Evolutionary conservation across 2,329 filamentous ascomycete species (phyloP), one percentile per base, ranked within the genome.

Genomic region (Cadophora sp.): DNA sequence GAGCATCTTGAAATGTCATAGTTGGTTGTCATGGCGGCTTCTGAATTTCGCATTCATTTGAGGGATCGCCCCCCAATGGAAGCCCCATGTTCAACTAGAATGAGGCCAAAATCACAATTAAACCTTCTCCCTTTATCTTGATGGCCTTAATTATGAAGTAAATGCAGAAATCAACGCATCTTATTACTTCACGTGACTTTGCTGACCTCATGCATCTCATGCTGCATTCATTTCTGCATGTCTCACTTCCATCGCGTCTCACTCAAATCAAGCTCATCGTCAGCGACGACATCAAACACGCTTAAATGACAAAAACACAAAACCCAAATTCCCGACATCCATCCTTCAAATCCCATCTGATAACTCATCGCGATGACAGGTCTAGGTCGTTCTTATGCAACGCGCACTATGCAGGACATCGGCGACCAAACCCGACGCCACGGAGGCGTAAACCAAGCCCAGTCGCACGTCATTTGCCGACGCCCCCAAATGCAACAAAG

Each of bases 391-490:
- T 4, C 27, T 30, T 6, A 30, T 30, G 27, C 27, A 3, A 30
- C 27, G 3, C 3, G 3, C 24, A n/a, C 36, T 16, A 30, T 16
- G 3, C 41, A 8, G 55, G 36, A 58, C 14, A 7, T 58, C 55
- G 55, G 55, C 55, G 55, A 58, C 55, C 36, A 58, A 41, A 43
- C 24, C 36, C 55, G 36, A 58, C 55, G 33, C 55, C 33, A 58
- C 55, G 27, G 24, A 58, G n/a, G 33, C 55, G 55, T 39, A 43
- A 27, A 53, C 4, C 33, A 24, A 58, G 33, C 33, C 55, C 33
- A 58, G 11, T 22, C 33, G 36, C 55, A 58, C 55, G 55, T 43
- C 55, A 43, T 56, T 41, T 13, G 36, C n/a, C 20, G 36, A 58
- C 20, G 33, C 55, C 27, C 55, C 27, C 13, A 24, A 24, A 58